Conservation (phyloP, 2,329 filamentous ascomycete species). For the Aspergillus neoniger region DNA sequence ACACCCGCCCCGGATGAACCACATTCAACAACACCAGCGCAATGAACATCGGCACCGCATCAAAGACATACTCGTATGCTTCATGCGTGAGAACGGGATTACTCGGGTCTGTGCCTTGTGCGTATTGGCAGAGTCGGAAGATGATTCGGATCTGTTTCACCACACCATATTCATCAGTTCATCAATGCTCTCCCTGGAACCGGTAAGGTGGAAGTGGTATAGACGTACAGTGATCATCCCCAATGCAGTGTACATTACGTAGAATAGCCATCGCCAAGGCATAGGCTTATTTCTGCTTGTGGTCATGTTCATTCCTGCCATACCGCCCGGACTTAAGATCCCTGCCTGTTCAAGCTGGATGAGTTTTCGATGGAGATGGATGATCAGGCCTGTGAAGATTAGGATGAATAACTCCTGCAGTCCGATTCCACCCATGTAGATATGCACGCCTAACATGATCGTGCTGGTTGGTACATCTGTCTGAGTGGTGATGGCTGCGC, state of each 20-base stretch:
- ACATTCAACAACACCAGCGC: slow-evolving; percentile 47
- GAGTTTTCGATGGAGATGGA: slow-evolving; percentile 42
- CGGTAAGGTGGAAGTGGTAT: too few species aligned
- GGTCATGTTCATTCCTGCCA: too few species aligned
- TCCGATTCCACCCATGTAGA: slow-evolving; percentile 58
- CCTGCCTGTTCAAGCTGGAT: slow-evolving; percentile 24
- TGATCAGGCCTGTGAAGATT: slow-evolving; percentile 46
- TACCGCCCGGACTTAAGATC: slow-evolving; percentile 21
- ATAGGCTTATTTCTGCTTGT: slow-evolving; percentile 18
- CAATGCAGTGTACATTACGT: slow-evolving; percentile 45
- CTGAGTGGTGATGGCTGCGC: slow-evolving; percentile 39
- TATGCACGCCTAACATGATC: slow-evolving; percentile 46
- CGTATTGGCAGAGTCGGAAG: slow-evolving; percentile 62
- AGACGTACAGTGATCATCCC: slow-evolving; percentile 44
- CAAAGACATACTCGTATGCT: slow-evolving; percentile 54
- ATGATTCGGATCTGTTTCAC: slow-evolving; percentile 55
- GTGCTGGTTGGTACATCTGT: slow-evolving; percentile 25
- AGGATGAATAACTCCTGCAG: slow-evolving; percentile 56
- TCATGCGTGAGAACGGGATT: slow-evolving; percentile 67
- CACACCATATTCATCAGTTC: too few species aligned
- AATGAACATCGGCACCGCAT: slow-evolving; percentile 60
- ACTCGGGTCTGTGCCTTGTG: slow-evolving; percentile 57
- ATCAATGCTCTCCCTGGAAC: too few species aligned
- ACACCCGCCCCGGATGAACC: slow-evolving; percentile 52
- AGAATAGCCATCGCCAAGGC: slow-evolving; percentile 34